Evolutionary conservation across 75 land plant genomes (phyloP), one percentile per base, ranked within the genome.

Genomic region (Ceratopteris richardii): DNA sequence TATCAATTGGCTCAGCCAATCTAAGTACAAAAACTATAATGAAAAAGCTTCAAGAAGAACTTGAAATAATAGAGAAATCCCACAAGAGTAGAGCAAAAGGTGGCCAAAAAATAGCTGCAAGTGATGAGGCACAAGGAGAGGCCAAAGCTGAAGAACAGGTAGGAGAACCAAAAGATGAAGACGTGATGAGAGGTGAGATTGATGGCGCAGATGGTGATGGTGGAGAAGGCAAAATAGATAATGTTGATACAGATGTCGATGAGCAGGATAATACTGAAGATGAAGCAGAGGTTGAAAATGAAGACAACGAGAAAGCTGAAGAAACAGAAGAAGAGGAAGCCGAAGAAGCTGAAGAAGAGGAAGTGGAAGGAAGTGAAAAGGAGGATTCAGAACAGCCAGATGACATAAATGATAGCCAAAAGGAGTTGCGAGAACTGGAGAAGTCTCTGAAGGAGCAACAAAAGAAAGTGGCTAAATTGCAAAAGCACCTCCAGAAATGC

Each of bases 341-440:
- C n/a, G 61, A 60, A 39, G 73, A 57, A 29, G 66, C 26, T 28
- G 59, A 52, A 14, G 72, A 46, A 13, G 37, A 23, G 16, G 60
- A 52, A 55, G 56, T 19, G 21, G 54, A 27, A 13, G 51, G 44
- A 18, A 58, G 17, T 1, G 53, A 46, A 60, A 51, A 17, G 10
- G 55, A 61, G 29, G 54, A 60, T 3, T 47, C 19, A 1, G 62
- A 60, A 41, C 21, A 42, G 23, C 23, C 41, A 20, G 62, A 60
- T n/a, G 42, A 39, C 2, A 39, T 27, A 19, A 21, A 36, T 9
- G 42, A 30, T 59, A 21, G 25, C 22, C 24, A 43, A 39, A 64
- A 54, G 55, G 24, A 33, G 66, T 33, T 30, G 43, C 41, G 21
- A 1, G 23, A 19, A 30, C 19, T 31, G 6, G 57, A 23, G 7